These are phyloP conservation scores for Camellia sinensis DNA, from an alignment of 148 eudicot genomes.

Conservation along the genomic window DNA sequence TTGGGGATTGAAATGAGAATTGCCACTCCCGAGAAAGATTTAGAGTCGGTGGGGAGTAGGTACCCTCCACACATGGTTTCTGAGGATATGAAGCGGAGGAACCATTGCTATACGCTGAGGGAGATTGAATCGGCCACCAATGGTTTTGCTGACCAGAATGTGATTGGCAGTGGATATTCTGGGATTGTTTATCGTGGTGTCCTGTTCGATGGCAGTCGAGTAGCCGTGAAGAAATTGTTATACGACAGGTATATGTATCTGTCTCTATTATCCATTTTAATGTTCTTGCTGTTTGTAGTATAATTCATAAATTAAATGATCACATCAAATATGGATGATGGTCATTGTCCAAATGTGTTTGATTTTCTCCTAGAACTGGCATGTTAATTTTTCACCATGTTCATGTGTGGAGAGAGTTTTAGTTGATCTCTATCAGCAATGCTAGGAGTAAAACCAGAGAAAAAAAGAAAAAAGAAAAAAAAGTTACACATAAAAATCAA, in stretches of 20 bases:
- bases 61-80: background rate
- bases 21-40: background rate
- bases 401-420: too few species aligned
- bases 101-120: constrained; percentile 10
- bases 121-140: constrained; percentile 40
- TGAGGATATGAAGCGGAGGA: background rate
- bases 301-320: too few species aligned
- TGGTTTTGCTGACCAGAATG: constrained; percentile 30
- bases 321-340: too few species aligned
- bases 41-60: background rate
- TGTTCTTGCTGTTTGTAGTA: too few species aligned
- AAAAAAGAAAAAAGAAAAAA: too few species aligned
- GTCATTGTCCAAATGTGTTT: too few species aligned
- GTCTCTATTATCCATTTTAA: background rate
- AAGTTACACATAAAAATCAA: too few species aligned
- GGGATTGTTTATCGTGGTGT: constrained; percentile 42
- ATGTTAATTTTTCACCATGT: too few species aligned
- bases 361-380: too few species aligned
- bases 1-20: constrained; percentile 20
- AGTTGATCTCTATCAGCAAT: too few species aligned
- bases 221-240: constrained; percentile 37
- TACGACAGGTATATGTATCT: constrained; percentile 24
- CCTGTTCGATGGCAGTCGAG: constrained; percentile 25
- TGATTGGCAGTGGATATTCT: constrained; percentile 37
- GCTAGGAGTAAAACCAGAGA: too few species aligned